Percentiles rank a stretch among this genome's conserved stretches.
Conservation (phyloP, 345 rosid genomes). For the Toxicodendron radicans region DNA sequence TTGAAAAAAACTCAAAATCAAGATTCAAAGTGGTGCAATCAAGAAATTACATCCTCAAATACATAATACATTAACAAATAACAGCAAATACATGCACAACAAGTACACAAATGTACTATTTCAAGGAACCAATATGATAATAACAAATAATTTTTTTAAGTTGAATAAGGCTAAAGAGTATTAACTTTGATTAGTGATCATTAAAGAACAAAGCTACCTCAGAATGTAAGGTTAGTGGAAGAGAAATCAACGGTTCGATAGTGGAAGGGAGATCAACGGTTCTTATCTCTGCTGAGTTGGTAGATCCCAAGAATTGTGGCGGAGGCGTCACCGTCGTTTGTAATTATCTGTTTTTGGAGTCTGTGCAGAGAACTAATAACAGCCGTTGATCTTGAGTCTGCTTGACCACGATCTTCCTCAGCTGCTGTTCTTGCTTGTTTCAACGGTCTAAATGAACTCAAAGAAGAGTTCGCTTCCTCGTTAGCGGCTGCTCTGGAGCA, state of each 20-base stretch:
- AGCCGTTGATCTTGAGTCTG: constrained; percentile 42
- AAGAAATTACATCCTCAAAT: too few species aligned
- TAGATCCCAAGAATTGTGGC: constrained; percentile 29
- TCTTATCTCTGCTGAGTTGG: constrained; percentile 37
- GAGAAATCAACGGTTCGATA: constrained; percentile 26
- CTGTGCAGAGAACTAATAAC: constrained; percentile 30
- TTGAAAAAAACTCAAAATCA: too few species aligned
- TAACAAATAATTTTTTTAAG: background rate
- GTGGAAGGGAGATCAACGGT: constrained; percentile 26
- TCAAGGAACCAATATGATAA: background rate
- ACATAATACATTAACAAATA: too few species aligned
- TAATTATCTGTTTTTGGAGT: constrained; percentile 31
- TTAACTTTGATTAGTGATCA: background rate
- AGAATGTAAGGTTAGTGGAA: constrained; percentile 20
- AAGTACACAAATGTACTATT: background rate
- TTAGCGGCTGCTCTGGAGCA: constrained; percentile 9
- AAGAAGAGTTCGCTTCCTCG: constrained; percentile 25
- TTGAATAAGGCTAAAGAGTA: background rate
- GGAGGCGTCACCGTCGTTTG: constrained; percentile 31
- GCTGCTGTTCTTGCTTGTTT: constrained; percentile 36
- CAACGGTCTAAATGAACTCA: constrained; percentile 27
- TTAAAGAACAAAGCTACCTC: constrained; percentile 16
- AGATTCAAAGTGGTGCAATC: too few species aligned
- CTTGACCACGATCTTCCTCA: constrained; percentile 18
- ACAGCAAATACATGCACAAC: background rate